A percentile compares a stretch with the other conserved stretches of the same genome.
These are phyloP conservation scores for Tuber brumale DNA, from an alignment of 495 filamentous ascomycete species.

Conservation along the genomic window DNA sequence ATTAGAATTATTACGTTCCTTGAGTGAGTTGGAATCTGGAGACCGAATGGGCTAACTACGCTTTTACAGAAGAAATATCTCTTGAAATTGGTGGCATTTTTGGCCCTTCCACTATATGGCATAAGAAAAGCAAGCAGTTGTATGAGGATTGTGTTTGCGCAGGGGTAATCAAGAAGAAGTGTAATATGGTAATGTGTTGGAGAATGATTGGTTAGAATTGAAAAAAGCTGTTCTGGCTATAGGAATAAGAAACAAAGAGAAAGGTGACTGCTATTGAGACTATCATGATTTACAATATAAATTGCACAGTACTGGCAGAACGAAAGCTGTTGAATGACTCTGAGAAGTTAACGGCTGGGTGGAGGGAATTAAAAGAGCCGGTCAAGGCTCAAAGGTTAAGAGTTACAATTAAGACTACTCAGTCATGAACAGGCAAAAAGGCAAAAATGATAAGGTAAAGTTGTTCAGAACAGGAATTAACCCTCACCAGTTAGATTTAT, in stretches of 20 bases:
- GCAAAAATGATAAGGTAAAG: conserved; percentile 9
- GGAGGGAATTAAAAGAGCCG: not conserved
- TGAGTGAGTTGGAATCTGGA: not conserved
- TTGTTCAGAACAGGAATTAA: not conserved
- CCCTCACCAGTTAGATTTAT: not conserved
- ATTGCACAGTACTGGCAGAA: not conserved
- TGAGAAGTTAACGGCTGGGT: not conserved
- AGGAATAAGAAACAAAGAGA: conserved; percentile 6
- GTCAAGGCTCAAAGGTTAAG: not conserved
- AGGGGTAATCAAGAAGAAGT: not conserved
- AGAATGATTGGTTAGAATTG: conserved; percentile 8
- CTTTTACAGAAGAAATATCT: not conserved
- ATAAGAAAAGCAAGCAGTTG: not conserved
- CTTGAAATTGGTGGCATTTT: not conserved
- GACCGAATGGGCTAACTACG: not conserved
- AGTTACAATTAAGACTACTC: not conserved
- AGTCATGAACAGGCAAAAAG: not conserved
- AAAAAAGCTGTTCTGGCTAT: not conserved
- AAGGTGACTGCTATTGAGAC: not conserved
- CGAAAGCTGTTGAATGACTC: not conserved
- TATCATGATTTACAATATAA: not conserved
- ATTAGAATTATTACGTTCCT: not conserved
- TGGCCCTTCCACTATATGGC: not conserved
- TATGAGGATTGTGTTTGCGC: not conserved
- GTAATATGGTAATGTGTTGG: not conserved